Conservation (phyloP, 768 basidiomycete species). For the Lyophyllum decastes region DNA sequence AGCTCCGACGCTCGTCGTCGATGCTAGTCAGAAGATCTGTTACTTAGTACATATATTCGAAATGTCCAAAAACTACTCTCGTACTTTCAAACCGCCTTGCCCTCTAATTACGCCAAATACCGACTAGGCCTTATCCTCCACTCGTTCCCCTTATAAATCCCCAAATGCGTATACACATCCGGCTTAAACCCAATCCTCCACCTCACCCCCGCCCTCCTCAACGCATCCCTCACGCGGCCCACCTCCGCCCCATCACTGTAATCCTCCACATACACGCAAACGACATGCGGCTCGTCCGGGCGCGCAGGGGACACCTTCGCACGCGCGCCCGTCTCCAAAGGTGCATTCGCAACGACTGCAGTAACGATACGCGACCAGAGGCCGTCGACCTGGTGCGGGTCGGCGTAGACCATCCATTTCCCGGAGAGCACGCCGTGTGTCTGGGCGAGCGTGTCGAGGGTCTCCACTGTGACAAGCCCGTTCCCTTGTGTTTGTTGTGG, state of each 20-base stretch:
- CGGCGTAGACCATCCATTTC: conserved; percentile 42
- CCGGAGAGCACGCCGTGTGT: conserved; percentile 30
- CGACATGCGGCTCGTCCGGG: conserved; percentile 33
- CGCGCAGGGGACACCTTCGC: conserved; percentile 37
- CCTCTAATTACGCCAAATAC: conserved; percentile 20
- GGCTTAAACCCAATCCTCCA: conserved; percentile 42
- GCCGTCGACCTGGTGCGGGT: conserved; percentile 29
- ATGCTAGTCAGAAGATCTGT: no score
- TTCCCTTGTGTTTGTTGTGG: not conserved
- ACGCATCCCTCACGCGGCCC: conserved; percentile 29
- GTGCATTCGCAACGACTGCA: conserved; percentile 12
- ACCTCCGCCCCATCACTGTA: conserved; percentile 29
- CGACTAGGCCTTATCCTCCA: conserved; percentile 36
- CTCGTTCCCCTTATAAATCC: conserved; percentile 37
- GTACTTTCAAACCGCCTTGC: not conserved
- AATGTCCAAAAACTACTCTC: not conserved
- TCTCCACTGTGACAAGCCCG: conserved; percentile 25
- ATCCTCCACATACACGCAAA: conserved; percentile 36
- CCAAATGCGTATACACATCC: conserved; percentile 39
- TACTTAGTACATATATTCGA: no score
- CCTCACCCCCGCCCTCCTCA: conserved; percentile 32
- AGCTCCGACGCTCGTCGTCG: no score
- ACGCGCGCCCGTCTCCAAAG: conserved; percentile 16
- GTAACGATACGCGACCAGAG: conserved; percentile 36
- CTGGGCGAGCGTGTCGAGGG: conserved; percentile 34